phyloP scores from a whole-genome alignment of 768 basidiomycete genomes.

The Dentipellis fragilis region DNA sequence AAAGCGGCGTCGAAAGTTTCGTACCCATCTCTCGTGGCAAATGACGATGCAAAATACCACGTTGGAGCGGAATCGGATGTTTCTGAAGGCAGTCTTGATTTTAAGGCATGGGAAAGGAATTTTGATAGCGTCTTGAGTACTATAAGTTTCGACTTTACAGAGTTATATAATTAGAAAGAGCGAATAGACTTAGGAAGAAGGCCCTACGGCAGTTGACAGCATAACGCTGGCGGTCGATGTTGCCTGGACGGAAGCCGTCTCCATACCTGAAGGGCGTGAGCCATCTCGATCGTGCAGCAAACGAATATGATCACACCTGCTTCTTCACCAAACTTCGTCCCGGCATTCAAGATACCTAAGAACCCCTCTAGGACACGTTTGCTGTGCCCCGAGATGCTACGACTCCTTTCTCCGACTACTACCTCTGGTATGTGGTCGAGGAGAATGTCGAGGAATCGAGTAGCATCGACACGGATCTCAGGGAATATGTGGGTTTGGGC shows the following conservation, averaged over 20 bases:
- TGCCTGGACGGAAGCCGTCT: conserved; percentile 26
- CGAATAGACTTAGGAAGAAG: neutral
- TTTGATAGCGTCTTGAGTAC: conserved; percentile 61
- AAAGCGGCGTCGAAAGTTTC: conserved; percentile 41
- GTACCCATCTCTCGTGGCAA: conserved; percentile 42
- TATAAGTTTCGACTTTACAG: conserved; percentile 62
- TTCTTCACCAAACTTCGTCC: conserved; percentile 47
- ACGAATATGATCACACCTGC: conserved; percentile 28
- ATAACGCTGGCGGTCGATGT: conserved; percentile 58
- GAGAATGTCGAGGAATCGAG: conserved; percentile 69
- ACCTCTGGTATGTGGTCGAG: conserved; percentile 59
- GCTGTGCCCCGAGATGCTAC: conserved; percentile 32
- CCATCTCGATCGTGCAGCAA: neutral
- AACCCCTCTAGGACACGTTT: conserved; percentile 68
- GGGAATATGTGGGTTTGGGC: conserved; percentile 94
- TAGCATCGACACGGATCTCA: conserved; percentile 85
- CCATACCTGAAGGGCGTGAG: conserved; percentile 17
- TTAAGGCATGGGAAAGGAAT: conserved; percentile 47
- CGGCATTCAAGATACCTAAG: conserved; percentile 65
- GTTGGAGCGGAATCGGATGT: conserved; percentile 15
- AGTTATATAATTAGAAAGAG: conserved; percentile 1
- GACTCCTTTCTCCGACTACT: conserved; percentile 30
- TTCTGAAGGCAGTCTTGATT: conserved; percentile 20
- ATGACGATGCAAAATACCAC: conserved; percentile 60
- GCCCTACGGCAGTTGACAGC: conserved; percentile 50